Evolutionary conservation across 2,329 filamentous ascomycete genomes (phyloP), one percentile per base, ranked within the genome.

Genomic region (Phialocephala sp.): DNA sequence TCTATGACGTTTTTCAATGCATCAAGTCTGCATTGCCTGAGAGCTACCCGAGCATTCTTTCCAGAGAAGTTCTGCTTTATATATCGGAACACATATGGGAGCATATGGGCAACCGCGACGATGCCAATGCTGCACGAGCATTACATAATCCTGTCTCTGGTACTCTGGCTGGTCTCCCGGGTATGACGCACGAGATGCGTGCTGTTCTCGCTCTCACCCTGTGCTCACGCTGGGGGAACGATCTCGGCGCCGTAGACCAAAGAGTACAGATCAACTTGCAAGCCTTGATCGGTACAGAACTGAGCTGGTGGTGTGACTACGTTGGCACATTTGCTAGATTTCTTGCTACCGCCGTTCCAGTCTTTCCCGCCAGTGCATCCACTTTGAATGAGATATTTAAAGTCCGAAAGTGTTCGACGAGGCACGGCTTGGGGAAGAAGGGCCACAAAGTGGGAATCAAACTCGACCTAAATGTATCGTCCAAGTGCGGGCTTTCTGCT

Each of bases 71-170:
- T 79, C 77, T 15, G 69, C 73, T 24, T 72, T 88, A 61, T 82
- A 39, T 89, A 45, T 78, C 80, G 4, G 76, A 76, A 37, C 80
- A 83, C 35, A 81, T 86, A 18, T 89, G 87, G 86, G 74, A 77
- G 41, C 78, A 83, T 20, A 75, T 78, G 58, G 86, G 86, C 2
- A 78, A 83, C 63, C 78, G 82, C 61, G 76, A 79, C 24, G 82
- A 83, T 54, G 77, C 80, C 8, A 89, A 89, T 69, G 86, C 91
- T 0, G 85, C 90, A 2, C 86, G 87, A 59, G 90, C 90, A 8
- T 79, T 97, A n/a, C 88, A 93, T 72, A 82, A 87, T 67, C 90
- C 91, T 1, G 87, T 92, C 6, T 87, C 85, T 0, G 88, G 91
- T 0, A 80, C 90, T 41, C 82, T 94, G 11, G 84, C 86, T 1